Percentiles rank a stretch among this genome's conserved stretches.
Conservation (phyloP, 805 yeast species). For the Zygoascus bituminiphila region DNA sequence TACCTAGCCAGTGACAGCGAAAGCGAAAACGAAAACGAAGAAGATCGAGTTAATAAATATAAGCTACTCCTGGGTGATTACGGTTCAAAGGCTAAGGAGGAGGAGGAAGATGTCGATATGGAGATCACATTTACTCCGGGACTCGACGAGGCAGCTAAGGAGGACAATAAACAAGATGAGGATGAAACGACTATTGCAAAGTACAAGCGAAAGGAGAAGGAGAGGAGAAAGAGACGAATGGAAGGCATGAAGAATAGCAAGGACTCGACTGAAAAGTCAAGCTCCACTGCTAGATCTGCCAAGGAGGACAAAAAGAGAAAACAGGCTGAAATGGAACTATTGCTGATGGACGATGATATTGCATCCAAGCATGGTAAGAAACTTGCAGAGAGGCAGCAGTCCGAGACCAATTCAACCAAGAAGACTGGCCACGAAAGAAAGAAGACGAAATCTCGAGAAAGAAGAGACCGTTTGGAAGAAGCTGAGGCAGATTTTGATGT, state of each 20-base stretch:
- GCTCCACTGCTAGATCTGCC: conserved; percentile 24
- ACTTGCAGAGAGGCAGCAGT: conserved; percentile 61
- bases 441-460: conserved; percentile 34
- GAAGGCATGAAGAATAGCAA: conserved; percentile 60
- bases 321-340: conserved; percentile 64
- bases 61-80: conserved; percentile 35
- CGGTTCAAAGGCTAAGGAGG: conserved; percentile 8
- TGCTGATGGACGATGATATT: conserved; percentile 56
- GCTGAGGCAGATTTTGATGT: conserved; percentile 53
- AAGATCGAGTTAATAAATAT: conserved; percentile 43
- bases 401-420: conserved; percentile 43
- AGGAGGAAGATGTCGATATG: conserved; percentile 58
- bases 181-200: conserved; percentile 73
- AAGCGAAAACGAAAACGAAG: conserved; percentile 42
- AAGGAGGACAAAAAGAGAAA: conserved; percentile 33
- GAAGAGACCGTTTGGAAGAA: conserved; percentile 34
- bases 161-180: conserved; percentile 34
- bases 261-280: conserved; percentile 45
- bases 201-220: conserved; percentile 82
- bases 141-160: conserved; percentile 38
- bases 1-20: conserved; percentile 78
- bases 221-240: conserved; percentile 78
- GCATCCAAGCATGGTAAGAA: conserved; percentile 22
- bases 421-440: conserved; percentile 52
- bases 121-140: conserved; percentile 95